Evolutionary conservation across 192 early-diverging fungal species (phyloP).

Genomic region (Pilaira anomala): DNA sequence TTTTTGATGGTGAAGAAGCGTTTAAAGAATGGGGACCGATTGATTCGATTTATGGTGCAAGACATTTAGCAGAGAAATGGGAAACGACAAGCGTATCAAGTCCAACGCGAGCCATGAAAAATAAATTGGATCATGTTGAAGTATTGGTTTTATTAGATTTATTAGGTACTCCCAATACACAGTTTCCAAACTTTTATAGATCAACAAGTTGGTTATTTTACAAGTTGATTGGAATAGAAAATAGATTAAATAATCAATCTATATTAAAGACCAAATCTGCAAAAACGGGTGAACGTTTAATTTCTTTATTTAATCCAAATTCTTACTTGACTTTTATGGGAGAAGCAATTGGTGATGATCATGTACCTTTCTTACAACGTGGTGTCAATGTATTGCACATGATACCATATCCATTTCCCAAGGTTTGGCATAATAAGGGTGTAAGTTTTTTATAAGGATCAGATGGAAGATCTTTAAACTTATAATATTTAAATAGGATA

Average conservation of each 20-base stretch:
- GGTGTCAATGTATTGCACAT: constrained; percentile 85
- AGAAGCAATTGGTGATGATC: constrained; percentile 74
- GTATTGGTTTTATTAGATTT: constrained; percentile 87
- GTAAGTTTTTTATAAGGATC: too few relatives aligned
- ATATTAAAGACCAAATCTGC: constrained; percentile 17
- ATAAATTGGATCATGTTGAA: constrained; percentile 71
- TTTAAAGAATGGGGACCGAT: constrained; percentile 67
- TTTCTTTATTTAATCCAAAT: constrained; percentile 30
- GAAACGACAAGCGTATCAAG: constrained; percentile 39
- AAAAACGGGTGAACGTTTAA: constrained; percentile 23
- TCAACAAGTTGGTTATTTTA: constrained; percentile 67
- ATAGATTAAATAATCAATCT: constrained; percentile 45
- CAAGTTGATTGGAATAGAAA: constrained; percentile 67
- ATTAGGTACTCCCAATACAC: constrained; percentile 59
- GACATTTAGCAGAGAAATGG: constrained; percentile 84
- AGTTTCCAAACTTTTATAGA: constrained; percentile 58
- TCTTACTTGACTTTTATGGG: constrained; percentile 26
- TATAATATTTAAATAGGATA: constrained; percentile 61
- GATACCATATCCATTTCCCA: constrained; percentile 84
- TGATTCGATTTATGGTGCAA: constrained; percentile 90
- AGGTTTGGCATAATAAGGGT: constrained; percentile 75
- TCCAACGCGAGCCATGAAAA: constrained; percentile 14
- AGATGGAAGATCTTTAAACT: too few relatives aligned
- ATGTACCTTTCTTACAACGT: constrained; percentile 76
- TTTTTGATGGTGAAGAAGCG: constrained; percentile 98